A percentile compares a stretch with the other conserved stretches of the same genome.
phyloP scores from a whole-genome alignment of 306 rosid species.

The Coriaria nepalensis region DNA sequence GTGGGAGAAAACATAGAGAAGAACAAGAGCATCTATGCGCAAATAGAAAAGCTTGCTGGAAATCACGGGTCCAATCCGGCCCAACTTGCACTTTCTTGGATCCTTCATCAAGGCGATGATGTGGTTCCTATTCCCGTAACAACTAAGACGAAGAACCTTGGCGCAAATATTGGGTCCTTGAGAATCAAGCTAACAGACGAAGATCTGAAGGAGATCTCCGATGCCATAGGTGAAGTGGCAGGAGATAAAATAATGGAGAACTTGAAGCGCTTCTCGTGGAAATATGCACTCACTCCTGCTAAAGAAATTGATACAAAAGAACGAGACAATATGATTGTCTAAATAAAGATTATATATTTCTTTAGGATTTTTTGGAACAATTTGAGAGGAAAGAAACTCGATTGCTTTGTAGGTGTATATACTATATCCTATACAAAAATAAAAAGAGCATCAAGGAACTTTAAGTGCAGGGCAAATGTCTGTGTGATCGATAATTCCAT shows the following conservation, averaged over 20 bases:
- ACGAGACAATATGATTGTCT: slow-evolving; percentile 1
- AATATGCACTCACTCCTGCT: slow-evolving; percentile 42
- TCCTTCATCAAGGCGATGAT: slow-evolving; percentile 44
- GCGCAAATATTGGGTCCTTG: slow-evolving; percentile 46
- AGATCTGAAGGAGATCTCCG: slow-evolving; percentile 44
- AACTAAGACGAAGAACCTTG: slow-evolving; percentile 45
- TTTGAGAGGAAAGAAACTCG: neutral
- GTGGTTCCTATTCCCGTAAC: slow-evolving; percentile 65
- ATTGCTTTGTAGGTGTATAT: too few species aligned
- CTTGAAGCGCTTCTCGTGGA: slow-evolving; percentile 22
- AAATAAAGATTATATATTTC: neutral
- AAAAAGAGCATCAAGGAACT: too few species aligned
- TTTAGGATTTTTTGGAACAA: neutral
- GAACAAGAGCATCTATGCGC: slow-evolving; percentile 30
- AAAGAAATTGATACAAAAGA: too few species aligned
- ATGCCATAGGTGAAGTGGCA: slow-evolving; percentile 31
- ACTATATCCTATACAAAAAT: too few species aligned
- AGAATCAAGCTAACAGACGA: slow-evolving; percentile 40
- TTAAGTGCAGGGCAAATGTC: too few species aligned
- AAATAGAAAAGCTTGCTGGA: slow-evolving; percentile 32
- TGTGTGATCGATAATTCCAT: too few species aligned
- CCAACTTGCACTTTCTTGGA: slow-evolving; percentile 54
- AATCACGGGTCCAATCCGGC: slow-evolving; percentile 34
- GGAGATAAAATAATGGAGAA: slow-evolving; percentile 31
- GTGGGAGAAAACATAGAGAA: slow-evolving; percentile 40